A percentile compares a stretch with the other conserved stretches of the same genome.
These are phyloP conservation scores for Erythrobasidium hasegawianum DNA, from an alignment of 1,284 basidiomycete genomes.

Conservation along the genomic window DNA sequence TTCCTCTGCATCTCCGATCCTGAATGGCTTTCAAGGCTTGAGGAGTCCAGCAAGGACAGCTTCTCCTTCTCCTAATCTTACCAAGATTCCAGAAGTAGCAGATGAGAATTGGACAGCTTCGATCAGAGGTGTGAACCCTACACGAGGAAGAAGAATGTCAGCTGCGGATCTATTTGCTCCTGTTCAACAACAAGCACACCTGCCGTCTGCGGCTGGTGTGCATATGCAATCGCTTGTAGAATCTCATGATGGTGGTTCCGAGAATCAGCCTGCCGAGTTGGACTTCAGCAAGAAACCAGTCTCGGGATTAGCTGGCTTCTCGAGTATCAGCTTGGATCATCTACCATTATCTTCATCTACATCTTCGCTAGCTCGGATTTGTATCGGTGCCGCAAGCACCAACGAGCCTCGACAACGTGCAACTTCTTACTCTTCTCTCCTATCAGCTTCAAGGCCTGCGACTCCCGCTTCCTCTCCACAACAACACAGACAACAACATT, in stretches of 20 bases:
- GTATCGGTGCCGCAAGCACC: neutral
- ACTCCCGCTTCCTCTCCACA: neutral
- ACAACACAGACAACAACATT: neutral
- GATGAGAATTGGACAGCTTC: constrained; percentile 23
- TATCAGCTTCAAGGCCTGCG: constrained; percentile 17
- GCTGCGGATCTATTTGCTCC: constrained; percentile 27
- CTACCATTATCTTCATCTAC: neutral
- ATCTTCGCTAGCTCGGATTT: neutral
- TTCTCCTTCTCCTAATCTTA: constrained; percentile 11
- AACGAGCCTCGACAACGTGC: constrained; percentile 2
- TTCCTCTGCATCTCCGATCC: too few relatives aligned
- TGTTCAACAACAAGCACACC: too few relatives aligned
- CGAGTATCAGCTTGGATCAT: neutral
- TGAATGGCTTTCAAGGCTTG: neutral
- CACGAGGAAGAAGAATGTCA: constrained; percentile 11
- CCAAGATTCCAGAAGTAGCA: constrained; percentile 17
- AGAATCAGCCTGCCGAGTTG: too few relatives aligned
- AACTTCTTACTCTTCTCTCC: constrained; percentile 20
- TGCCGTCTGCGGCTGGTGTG: too few relatives aligned
- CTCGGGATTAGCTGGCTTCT: neutral
- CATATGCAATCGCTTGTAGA: too few relatives aligned
- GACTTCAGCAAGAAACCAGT: constrained; percentile 27
- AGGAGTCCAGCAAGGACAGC: neutral
- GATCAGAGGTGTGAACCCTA: constrained; percentile 7
- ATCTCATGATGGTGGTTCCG: too few relatives aligned